Conservation (phyloP, 805 yeast species). For the Jamesozyma piceae region DNA sequence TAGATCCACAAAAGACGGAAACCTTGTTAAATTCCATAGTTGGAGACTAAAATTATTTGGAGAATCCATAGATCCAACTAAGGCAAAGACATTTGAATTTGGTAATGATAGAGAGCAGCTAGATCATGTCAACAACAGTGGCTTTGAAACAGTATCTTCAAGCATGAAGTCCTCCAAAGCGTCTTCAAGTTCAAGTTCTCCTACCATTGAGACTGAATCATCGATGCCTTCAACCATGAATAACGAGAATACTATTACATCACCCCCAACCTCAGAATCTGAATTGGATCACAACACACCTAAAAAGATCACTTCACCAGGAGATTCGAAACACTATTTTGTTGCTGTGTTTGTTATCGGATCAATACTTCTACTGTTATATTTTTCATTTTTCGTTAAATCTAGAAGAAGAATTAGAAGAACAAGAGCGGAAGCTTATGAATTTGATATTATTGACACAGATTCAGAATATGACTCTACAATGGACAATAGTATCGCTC, state of each 20-base stretch:
- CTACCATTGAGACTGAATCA: neutral
- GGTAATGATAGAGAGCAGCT: slow-evolving; percentile 28
- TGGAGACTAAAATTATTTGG: slow-evolving; percentile 86
- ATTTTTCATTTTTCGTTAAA: slow-evolving; percentile 36
- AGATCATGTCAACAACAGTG: slow-evolving; percentile 6
- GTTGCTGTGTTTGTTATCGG: slow-evolving; percentile 53
- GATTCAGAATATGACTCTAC: slow-evolving; percentile 36
- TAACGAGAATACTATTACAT: neutral
- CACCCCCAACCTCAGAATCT: slow-evolving; percentile 6
- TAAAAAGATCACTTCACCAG: slow-evolving; percentile 31
- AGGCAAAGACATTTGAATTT: slow-evolving; percentile 49
- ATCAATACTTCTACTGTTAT: slow-evolving; percentile 38
- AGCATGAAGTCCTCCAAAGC: neutral
- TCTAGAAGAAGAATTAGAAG: slow-evolving; percentile 40
- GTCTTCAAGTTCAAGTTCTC: neutral
- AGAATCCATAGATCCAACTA: slow-evolving; percentile 53
- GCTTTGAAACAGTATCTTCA: neutral
- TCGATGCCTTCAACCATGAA: slow-evolving; percentile 3
- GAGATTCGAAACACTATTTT: slow-evolving; percentile 53
- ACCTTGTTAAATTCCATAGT: slow-evolving; percentile 38
- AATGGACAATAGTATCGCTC: slow-evolving; percentile 14
- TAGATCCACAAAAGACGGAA: slow-evolving; percentile 33
- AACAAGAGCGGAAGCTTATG: slow-evolving; percentile 61
- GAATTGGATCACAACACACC: slow-evolving; percentile 17
- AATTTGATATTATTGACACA: slow-evolving; percentile 68